Evolutionary conservation across 139 green algal species (phyloP), one percentile per base, ranked within the genome.

Genomic region (Spirogloea muscicola): DNA sequence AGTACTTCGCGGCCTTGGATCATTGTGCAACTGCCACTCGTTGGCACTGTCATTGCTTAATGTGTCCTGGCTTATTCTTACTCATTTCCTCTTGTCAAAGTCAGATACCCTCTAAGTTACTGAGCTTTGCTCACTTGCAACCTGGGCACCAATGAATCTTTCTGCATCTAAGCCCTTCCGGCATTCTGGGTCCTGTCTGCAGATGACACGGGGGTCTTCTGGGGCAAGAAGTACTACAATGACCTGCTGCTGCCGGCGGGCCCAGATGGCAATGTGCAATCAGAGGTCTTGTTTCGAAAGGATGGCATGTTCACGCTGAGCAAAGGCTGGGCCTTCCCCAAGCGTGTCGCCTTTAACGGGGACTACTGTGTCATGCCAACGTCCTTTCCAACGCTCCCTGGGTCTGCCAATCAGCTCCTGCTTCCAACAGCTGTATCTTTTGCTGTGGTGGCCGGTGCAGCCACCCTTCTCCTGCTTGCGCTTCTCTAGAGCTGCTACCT

Each of bases 141-240:
- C n/a, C n/a, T n/a, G n/a, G n/a, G n/a, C n/a, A n/a, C n/a, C n/a
- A n/a, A n/a, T n/a, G n/a, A n/a, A n/a, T n/a, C n/a, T n/a, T n/a
- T n/a, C n/a, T n/a, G n/a, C n/a, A n/a, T n/a, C n/a, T n/a, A n/a
- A n/a, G n/a, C n/a, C n/a, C n/a, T n/a, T n/a, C n/a, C n/a, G n/a
- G n/a, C n/a, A n/a, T n/a, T n/a, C n/a, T n/a, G n/a, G n/a, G n/a
- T n/a, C n/a, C n/a, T n/a, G n/a, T n/a, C n/a, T n/a, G n/a, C n/a
- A n/a, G n/a, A n/a, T n/a, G n/a, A 76, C 49, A 68, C 67, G 46
- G 67, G 49, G 10, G 33, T 76, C n/a, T 67, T 76, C 51, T 76
- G 55, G 55, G 67, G 67, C 39, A 58, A 49, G 49, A 68, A 69
- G 49, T 27, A 58, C 27, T 76, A 76, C 49, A 76, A 76, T 31